Evolutionary conservation across 257 asterid genomes (phyloP).

Genomic region (Capsicum baccatum): DNA sequence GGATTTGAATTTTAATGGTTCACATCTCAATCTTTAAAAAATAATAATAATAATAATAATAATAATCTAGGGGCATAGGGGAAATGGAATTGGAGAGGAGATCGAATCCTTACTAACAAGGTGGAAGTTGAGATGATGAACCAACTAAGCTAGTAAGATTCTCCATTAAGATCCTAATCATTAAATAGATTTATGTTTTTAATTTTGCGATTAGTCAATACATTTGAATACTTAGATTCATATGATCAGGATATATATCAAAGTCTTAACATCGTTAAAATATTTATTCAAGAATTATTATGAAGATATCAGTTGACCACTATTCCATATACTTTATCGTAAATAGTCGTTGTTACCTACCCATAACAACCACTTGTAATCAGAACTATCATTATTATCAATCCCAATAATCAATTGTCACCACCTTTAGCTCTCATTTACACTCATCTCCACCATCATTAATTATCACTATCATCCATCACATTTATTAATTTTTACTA

Average conservation of each 20-base stretch:
- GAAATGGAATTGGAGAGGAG: no score
- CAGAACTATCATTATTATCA: not conserved
- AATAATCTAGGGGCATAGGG: no score
- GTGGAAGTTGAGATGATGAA: no score
- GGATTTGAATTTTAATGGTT: not conserved
- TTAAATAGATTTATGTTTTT: no score
- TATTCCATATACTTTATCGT: not conserved
- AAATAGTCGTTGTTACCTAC: not conserved
- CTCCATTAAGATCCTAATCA: no score
- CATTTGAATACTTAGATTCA: no score
- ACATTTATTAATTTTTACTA: not conserved
- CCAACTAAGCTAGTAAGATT: no score
- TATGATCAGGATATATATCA: not conserved
- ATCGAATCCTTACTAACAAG: no score
- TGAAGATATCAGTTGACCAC: fast-evolving
- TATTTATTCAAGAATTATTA: not conserved
- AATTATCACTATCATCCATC: not conserved
- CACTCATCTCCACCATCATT: not conserved
- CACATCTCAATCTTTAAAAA: no score
- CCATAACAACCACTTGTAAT: not conserved
- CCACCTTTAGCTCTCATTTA: not conserved
- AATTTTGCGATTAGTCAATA: no score
- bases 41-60: no score
- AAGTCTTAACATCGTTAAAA: not conserved
- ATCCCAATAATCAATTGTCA: no score